Evolutionary conservation across 495 filamentous ascomycete species (phyloP), one percentile per base, ranked within the genome.

Genomic region (Aspergillus sclerotioniger): DNA sequence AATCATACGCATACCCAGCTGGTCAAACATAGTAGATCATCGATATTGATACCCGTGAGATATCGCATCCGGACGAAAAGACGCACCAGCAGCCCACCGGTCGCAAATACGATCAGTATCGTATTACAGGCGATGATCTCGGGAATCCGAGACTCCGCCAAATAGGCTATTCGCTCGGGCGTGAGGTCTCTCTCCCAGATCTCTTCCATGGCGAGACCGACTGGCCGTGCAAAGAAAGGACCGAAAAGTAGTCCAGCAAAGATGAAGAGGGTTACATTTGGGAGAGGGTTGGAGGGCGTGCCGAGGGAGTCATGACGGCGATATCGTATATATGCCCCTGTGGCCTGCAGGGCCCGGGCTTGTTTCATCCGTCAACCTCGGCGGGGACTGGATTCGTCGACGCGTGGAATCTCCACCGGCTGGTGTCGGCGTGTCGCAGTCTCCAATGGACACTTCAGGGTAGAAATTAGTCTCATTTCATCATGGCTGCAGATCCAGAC

Each of bases 71-170:
- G 45, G 6, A 64, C 64, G 33, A 63, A 63, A 8, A 66, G 35
- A n/a, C 64, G 54, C 33, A 66, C 51, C 32, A 53, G 19, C 39
- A 66, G 37, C 8, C 53, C 64, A 16, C 12, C 31, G n/a, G 61
- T 60, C 12, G 61, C 50, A 31, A 56, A 19, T 19, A 58, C 56
- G 25, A 67, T 49, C 12, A 67, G 49, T 6, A 62, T 39, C 10
- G 31, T 37, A 56, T 67, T 64, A 39, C 64, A 67, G 17, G 46
- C 17, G 35, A 67, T 67, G 39, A 67, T 58, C 17, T 53, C 47
- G 8, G 56, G 55, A 51, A 67, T 57, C 16, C 55, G 53, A 9
- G 64, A 66, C 20, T 63, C 45, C 16, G 50, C 51, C 56, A 82
- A n/a, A 19, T 50, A 59, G 44, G 57, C 57, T 12, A 44, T 59